Evolutionary conservation across 768 basidiomycete species (phyloP).

Genomic region (Galerina sulciceps): DNA sequence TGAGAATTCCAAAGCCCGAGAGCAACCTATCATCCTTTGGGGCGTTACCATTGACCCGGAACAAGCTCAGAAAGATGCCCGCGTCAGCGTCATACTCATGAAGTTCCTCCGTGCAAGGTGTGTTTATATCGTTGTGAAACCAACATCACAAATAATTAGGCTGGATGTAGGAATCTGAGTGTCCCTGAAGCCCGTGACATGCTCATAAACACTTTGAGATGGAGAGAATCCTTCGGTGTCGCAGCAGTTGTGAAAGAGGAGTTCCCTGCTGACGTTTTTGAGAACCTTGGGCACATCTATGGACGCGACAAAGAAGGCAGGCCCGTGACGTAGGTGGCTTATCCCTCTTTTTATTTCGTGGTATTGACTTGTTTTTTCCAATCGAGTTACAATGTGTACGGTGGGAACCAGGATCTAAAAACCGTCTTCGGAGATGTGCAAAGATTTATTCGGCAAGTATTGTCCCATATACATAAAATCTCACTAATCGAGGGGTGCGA

Average conservation of each 20-base stretch:
- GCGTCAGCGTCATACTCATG: conserved; percentile 76
- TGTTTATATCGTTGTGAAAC: not conserved
- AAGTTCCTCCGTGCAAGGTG: conserved; percentile 83
- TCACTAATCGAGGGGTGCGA: not conserved
- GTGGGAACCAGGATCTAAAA: conserved; percentile 66
- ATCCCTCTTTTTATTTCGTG: not conserved
- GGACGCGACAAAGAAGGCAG: conserved; percentile 74
- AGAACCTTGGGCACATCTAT: conserved; percentile 61
- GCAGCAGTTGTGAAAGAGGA: conserved; percentile 61
- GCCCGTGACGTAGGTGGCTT: conserved; percentile 66
- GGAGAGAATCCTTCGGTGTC: conserved; percentile 71
- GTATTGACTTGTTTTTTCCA: not conserved
- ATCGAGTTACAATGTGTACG: conserved; percentile 78
- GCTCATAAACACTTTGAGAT: conserved; percentile 70
- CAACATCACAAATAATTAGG: not conserved
- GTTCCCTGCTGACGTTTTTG: conserved; percentile 68
- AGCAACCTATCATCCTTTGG: conserved; percentile 66
- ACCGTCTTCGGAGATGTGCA: conserved; percentile 78
- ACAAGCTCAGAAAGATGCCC: conserved; percentile 56
- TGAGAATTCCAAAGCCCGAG: conserved; percentile 55
- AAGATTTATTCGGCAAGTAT: conserved; percentile 68
- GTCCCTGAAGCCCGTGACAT: conserved; percentile 61
- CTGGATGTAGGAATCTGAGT: conserved; percentile 49
- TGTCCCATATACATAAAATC: conserved; percentile 5
- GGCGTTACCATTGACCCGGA: conserved; percentile 69